Evolutionary conservation across 108 stramenopile species (phyloP), one percentile per base, ranked within the genome.

Genomic region (Discostella stelligeroides): DNA sequence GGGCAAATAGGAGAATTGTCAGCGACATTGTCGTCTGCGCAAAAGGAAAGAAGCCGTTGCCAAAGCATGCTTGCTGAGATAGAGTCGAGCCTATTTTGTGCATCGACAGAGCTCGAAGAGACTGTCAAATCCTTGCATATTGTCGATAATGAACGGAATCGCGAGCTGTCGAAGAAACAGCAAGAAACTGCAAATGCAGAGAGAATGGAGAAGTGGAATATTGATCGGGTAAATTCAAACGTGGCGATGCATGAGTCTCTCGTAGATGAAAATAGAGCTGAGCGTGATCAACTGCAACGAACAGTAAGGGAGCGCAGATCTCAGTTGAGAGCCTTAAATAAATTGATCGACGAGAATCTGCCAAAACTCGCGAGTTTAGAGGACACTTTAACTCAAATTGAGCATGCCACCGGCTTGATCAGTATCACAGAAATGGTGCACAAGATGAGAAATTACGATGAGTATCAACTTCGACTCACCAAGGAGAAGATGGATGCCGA

Each of bases 351-450:
- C 25, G 51, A 66, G 34, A 69, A 39, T 39, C 57, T 60, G 15
- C 49, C 47, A 11, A 64, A 65, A 40, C 60, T 80, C 38, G 40
- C 48, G 29, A 43, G 72, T 27, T 65, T 86, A 41, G 88, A 90
- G 59, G 81, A 61, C 17, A 78, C 70, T n/a, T 82, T 86, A 28
- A 47, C 64, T 15, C 70, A 79, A 46, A 56, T 90, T 18, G 79
- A 88, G 55, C 79, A 90, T 12, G 82, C 82, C 0, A 91, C 88
- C n/a, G 90, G 90, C 9, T 85, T 89, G 38, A 87, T 81, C 70
- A 79, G 72, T 28, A 65, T 89, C 21, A 79, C 69, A 39, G 88
- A 89, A 66, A 89, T 91, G 76, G 73, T 91, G 29, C 50, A 63
- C 38, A 91, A 91, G 66, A 74, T 91, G 17, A 48, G 20, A 17